Evolutionary conservation across 1,284 basidiomycete species (phyloP).

Genomic region (Cryptococcus floricola): DNA sequence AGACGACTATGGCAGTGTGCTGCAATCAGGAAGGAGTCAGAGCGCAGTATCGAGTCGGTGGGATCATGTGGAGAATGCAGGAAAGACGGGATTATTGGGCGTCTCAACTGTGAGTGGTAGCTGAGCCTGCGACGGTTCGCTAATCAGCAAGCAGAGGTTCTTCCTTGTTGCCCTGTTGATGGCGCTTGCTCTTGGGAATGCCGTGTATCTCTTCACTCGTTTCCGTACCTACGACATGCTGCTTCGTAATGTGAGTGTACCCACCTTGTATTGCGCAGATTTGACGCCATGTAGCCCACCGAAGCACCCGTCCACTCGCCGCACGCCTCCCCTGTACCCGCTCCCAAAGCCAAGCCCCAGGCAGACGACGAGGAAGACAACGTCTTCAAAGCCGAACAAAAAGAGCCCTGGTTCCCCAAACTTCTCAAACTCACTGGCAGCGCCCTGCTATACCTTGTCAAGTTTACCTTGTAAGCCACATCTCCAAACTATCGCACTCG

Average conservation of each 20-base stretch:
- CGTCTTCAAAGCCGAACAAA: conserved; percentile 11
- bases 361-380: conserved; percentile 6
- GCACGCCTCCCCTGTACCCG: conserved; percentile 35
- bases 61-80: conserved; percentile 31
- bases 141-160: conserved; percentile 21
- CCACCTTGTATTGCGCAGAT: background rate
- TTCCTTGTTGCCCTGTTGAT: conserved; percentile 24
- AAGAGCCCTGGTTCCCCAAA: background rate
- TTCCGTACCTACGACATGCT: conserved; percentile 45
- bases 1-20: conserved; percentile 18
- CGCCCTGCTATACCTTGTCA: conserved; percentile 13
- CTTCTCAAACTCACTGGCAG: conserved; percentile 5
- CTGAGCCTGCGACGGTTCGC: background rate
- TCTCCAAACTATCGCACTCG: background rate
- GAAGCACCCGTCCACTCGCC: conserved; percentile 32
- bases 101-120: conserved; percentile 27
- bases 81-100: conserved; percentile 20
- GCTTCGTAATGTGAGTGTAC: conserved; percentile 33
- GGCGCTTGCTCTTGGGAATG: conserved; percentile 30
- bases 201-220: conserved; percentile 40
- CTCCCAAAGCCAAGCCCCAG: conserved; percentile 17
- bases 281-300: conserved; percentile 12
- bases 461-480: conserved; percentile 22
- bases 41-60: conserved; percentile 30
- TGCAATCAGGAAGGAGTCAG: conserved; percentile 7